Evolutionary conservation across 495 filamentous ascomycete genomes (phyloP).

Genomic region (Tuber indicum): DNA sequence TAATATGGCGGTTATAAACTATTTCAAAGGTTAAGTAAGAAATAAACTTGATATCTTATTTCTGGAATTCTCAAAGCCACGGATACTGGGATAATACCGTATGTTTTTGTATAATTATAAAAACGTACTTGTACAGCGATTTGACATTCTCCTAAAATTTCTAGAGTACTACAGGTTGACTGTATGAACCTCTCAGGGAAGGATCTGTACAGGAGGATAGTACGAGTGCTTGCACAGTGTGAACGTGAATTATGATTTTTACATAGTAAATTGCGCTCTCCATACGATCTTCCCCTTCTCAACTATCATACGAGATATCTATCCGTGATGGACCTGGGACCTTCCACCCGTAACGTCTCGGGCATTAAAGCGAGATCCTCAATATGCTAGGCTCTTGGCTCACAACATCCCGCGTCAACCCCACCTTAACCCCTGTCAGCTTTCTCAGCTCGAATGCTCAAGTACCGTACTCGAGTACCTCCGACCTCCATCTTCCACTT

Average conservation of each 20-base stretch:
- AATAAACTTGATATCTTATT: not conserved
- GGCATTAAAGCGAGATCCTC: not conserved
- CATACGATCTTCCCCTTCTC: not conserved
- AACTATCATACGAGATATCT: not conserved
- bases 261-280: not conserved
- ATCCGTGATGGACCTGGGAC: not conserved
- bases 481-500: not conserved
- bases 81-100: not conserved
- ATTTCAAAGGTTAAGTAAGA: not conserved
- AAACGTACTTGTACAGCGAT: not conserved
- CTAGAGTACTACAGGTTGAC: not conserved
- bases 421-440: not conserved
- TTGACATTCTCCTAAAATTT: not conserved
- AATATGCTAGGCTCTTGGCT: not conserved
- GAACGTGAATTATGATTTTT: not conserved
- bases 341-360: not conserved
- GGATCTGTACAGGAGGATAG: not conserved
- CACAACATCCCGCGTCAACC: not conserved
- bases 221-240: not conserved
- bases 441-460: not conserved
- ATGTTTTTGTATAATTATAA: not conserved
- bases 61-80: not conserved
- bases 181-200: not conserved
- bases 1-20: not conserved
- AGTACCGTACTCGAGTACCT: not conserved